A percentile compares a stretch with the other conserved stretches of the same genome.
These are phyloP conservation scores for Lactarius akahatsu DNA, from an alignment of 768 basidiomycete species.

Conservation along the genomic window DNA sequence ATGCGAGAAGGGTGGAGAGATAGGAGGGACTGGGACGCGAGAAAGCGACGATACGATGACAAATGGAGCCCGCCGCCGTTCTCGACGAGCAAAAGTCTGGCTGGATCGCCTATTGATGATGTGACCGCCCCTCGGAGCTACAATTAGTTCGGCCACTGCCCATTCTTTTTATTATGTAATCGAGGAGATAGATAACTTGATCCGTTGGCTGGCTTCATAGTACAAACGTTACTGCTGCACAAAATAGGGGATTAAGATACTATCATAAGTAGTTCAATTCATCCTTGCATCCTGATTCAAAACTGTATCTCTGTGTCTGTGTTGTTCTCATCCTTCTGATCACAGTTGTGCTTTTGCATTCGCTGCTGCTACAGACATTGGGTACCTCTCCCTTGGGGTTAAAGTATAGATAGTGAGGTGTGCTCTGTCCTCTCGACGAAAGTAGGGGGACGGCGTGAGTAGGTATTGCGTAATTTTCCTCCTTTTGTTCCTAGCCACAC, in stretches of 20 bases:
- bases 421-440: background rate
- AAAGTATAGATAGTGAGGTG: background rate
- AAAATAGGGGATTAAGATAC: too few species aligned
- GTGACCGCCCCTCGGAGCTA: constrained; percentile 25
- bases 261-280: too few species aligned
- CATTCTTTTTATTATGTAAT: constrained; percentile 13
- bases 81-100: constrained; percentile 10
- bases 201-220: too few species aligned
- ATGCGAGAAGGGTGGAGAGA: background rate
- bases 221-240: too few species aligned
- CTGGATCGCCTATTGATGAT: constrained; percentile 8
- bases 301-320: too few species aligned
- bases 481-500: background rate
- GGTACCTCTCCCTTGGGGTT: background rate
- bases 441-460: background rate
- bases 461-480: background rate
- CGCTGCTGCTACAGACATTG: background rate
- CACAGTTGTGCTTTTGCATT: background rate
- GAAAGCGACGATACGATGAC: constrained; percentile 1
- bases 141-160: constrained; percentile 24
- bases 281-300: too few species aligned
- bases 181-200: background rate
- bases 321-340: too few species aligned
- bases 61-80: background rate
- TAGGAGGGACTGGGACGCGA: background rate